phyloP scores from a whole-genome alignment of 352 stramenopile genomes.

The Elongisporangium prolatum region DNA sequence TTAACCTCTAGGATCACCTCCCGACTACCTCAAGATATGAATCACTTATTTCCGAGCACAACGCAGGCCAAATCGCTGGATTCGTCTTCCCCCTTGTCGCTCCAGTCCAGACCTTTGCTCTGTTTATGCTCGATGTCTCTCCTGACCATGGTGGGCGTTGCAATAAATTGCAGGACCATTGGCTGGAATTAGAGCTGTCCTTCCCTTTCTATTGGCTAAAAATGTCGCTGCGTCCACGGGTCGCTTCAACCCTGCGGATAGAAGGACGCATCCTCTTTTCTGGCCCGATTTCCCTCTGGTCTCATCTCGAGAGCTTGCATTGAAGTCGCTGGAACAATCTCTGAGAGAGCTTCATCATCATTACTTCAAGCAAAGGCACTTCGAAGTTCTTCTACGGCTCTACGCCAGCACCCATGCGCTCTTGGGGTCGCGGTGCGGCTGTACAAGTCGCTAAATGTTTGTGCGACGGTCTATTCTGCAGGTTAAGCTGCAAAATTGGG shows the following conservation, averaged over 20 bases:
- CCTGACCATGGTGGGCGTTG: not conserved
- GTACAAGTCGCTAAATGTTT: not conserved
- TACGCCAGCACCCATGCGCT: not conserved
- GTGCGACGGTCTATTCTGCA: not conserved
- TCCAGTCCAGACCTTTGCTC: not conserved
- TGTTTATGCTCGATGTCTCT: not conserved
- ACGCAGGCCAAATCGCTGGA: not conserved
- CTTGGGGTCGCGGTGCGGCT: not conserved
- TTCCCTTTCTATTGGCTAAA: not conserved
- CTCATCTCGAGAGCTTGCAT: not conserved
- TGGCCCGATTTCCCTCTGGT: not conserved
- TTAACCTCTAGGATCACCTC: not conserved
- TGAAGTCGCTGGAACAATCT: not conserved
- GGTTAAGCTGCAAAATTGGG: not conserved
- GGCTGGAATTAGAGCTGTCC: not conserved
- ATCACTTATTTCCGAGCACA: not conserved
- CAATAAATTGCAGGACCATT: not conserved
- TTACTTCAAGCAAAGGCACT: not conserved
- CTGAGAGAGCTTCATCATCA: constrained; percentile 1
- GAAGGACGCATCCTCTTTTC: not conserved
- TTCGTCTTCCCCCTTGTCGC: not conserved
- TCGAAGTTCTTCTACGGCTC: not conserved
- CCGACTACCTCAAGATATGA: not conserved
- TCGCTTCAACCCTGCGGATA: not conserved
- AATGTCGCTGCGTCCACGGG: not conserved